phyloP scores from a whole-genome alignment of 2,329 filamentous ascomycete genomes.

The Microsporum audouinii region DNA sequence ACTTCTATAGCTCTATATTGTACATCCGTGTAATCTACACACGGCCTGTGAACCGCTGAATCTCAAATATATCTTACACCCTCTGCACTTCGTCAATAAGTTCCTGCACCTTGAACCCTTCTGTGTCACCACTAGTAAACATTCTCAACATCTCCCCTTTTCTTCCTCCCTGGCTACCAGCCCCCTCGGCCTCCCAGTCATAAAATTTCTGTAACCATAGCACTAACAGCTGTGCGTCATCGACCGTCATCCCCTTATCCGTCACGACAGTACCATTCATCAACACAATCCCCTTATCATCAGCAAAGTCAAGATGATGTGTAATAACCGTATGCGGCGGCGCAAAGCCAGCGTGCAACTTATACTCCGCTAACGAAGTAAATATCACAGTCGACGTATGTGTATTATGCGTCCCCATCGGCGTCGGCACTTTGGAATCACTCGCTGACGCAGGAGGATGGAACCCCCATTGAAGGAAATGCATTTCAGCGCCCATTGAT shows the following conservation, averaged over 20 bases:
- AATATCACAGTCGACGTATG: conserved; percentile 70
- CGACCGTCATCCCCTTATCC: conserved; percentile 60
- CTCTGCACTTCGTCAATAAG: conserved; percentile 80
- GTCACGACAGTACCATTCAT: conserved; percentile 73
- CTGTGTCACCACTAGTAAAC: conserved; percentile 65
- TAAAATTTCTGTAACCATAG: conserved; percentile 96
- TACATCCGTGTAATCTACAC: background rate
- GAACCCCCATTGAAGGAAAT: conserved; percentile 95
- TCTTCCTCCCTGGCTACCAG: conserved; percentile 37
- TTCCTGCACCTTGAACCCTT: conserved; percentile 68
- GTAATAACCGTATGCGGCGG: conserved; percentile 89
- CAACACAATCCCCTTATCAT: conserved; percentile 65
- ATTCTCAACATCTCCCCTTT: conserved; percentile 64
- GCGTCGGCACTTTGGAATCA: conserved; percentile 15
- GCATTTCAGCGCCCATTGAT: conserved; percentile 59
- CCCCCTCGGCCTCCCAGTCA: conserved; percentile 46
- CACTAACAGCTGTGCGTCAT: conserved; percentile 79
- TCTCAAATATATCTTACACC: background rate
- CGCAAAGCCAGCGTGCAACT: conserved; percentile 77
- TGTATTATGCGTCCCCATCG: conserved; percentile 36
- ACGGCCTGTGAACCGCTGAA: background rate
- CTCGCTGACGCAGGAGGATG: conserved; percentile 48
- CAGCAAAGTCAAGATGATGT: conserved; percentile 71
- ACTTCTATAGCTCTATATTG: background rate
- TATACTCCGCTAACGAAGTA: conserved; percentile 87